phyloP scores from a whole-genome alignment of 2,329 filamentous ascomycete species.

The Colletotrichum sp. region DNA sequence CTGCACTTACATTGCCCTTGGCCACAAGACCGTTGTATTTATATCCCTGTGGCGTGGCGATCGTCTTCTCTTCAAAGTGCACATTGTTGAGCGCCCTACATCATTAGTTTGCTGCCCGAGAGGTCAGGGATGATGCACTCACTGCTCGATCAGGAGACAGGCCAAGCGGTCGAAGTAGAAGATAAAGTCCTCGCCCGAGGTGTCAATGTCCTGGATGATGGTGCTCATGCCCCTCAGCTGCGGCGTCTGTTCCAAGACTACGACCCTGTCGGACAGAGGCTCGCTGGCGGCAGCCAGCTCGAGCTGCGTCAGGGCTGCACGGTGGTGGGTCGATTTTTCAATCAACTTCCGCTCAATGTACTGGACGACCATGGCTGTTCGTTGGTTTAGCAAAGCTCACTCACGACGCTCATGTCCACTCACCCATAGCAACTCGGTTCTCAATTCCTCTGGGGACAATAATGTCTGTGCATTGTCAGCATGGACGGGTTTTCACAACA shows the following conservation, averaged over 20 bases:
- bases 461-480: conserved; percentile 63
- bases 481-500: neutral
- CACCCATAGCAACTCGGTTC: conserved; percentile 88
- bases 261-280: conserved; percentile 75
- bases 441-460: conserved; percentile 95
- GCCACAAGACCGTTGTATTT: conserved; percentile 74
- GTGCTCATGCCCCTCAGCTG: conserved; percentile 91
- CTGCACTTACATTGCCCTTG: conserved; percentile 79
- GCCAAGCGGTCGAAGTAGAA: conserved; percentile 96
- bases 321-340: conserved; percentile 84
- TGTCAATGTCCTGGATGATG: conserved; percentile 81
- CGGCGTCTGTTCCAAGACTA: conserved; percentile 74
- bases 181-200: conserved; percentile 86
- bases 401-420: conserved; percentile 25
- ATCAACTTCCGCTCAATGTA: conserved; percentile 88
- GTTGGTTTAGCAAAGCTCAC: neutral
- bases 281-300: conserved; percentile 74
- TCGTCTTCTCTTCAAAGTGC: conserved; percentile 64
- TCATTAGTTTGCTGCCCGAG: neutral
- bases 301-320: conserved; percentile 76
- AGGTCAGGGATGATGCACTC: conserved; percentile 29
- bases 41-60: conserved; percentile 74
- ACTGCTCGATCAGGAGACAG: conserved; percentile 82
- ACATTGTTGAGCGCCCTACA: conserved; percentile 76
- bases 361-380: conserved; percentile 84